Evolutionary conservation across 371 early-diverging fungal genomes (phyloP).

Genomic region (Syncephalis plumigaleata): DNA sequence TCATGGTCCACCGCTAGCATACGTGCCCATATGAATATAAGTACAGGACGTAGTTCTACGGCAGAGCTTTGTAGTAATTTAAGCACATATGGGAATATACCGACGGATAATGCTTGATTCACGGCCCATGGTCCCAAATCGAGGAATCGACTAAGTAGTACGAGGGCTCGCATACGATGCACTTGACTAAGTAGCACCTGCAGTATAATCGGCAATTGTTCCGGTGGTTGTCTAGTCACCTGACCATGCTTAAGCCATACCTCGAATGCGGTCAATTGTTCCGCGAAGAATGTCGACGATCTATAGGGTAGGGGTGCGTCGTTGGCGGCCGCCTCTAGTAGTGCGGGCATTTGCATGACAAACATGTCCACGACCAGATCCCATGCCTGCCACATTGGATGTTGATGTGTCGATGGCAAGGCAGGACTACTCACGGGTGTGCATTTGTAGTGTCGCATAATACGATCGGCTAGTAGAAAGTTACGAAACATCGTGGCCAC

Average conservation of each 20-base stretch:
- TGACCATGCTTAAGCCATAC: conserved; percentile 81
- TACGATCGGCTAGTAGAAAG: conserved; percentile 83
- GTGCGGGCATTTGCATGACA: conserved; percentile 69
- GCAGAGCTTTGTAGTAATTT: conserved; percentile 92
- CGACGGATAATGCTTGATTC: conserved; percentile 79
- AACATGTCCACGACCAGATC: conserved; percentile 92
- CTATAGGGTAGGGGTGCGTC: conserved; percentile 40
- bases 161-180: conserved; percentile 81
- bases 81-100: conserved; percentile 92
- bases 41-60: conserved; percentile 77
- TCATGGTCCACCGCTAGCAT: conserved; percentile 81
- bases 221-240: conserved; percentile 54
- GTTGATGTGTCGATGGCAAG: conserved; percentile 77
- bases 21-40: conserved; percentile 94
- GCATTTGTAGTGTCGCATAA: conserved; percentile 84
- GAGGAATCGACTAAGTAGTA: conserved; percentile 77
- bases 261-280: conserved; percentile 92
- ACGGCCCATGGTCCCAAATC: conserved; percentile 94
- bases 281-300: conserved; percentile 77
- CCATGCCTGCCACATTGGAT: conserved; percentile 94
- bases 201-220: conserved; percentile 88
- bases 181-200: conserved; percentile 91
- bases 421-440: conserved; percentile 76
- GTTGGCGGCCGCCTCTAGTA: conserved; percentile 38
- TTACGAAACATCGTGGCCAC: conserved; percentile 93